These are phyloP conservation scores for Cutaneotrichosporon sp. DNA, from an alignment of 1,284 basidiomycete species.

Conservation along the genomic window DNA sequence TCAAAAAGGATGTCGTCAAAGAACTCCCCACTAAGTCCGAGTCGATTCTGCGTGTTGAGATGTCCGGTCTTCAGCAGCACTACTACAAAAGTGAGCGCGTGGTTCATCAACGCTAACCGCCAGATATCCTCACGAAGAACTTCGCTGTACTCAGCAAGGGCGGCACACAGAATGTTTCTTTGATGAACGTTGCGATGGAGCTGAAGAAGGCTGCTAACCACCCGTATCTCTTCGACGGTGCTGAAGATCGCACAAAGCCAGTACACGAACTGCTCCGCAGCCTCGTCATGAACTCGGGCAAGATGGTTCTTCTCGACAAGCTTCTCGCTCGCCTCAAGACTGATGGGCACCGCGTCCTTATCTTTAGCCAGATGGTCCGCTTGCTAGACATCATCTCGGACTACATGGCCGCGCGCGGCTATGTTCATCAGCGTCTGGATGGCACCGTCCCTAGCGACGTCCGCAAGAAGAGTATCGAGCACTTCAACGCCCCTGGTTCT, in stretches of 20 bases:
- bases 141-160: conserved; percentile 89
- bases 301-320: conserved; percentile 95
- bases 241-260: conserved; percentile 67
- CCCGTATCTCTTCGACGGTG: conserved; percentile 96
- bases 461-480: conserved; percentile 79
- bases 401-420: conserved; percentile 87
- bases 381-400: conserved; percentile 98
- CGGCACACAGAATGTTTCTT: conserved; percentile 79
- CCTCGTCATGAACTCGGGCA: conserved; percentile 96
- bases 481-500: conserved; percentile 70
- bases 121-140: conserved; percentile 92
- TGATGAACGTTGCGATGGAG: conserved; percentile 95
- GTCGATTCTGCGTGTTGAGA: conserved; percentile 94
- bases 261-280: conserved; percentile 86
- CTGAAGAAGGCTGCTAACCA: conserved; percentile 97
- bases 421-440: conserved; percentile 77
- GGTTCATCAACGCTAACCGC: background rate
- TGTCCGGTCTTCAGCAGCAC: conserved; percentile 94
- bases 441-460: conserved; percentile 72
- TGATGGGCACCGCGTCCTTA: conserved; percentile 92
- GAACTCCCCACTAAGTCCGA: conserved; percentile 97
- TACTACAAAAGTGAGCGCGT: conserved; percentile 78
- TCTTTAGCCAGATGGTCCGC: conserved; percentile 99
- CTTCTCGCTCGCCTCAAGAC: conserved; percentile 82
- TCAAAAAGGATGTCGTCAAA: conserved; percentile 97